A percentile compares a stretch with the other conserved stretches of the same genome.
Evolutionary conservation across 208 protist genomes (phyloP).

Genomic region (Leishmania major): DNA sequence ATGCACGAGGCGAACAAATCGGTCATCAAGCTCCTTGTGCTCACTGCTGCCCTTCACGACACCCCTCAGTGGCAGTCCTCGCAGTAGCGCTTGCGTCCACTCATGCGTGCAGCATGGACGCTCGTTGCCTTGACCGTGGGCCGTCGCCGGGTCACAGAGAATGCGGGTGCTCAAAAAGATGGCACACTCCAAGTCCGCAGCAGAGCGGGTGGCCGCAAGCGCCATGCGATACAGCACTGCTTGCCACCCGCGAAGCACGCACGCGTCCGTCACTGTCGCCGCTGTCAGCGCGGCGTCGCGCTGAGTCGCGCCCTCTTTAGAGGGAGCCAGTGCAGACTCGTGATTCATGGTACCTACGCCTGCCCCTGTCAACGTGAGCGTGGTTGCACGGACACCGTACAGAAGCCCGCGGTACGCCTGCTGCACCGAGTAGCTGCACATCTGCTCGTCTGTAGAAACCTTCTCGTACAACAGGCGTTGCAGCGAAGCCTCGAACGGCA

Average conservation of each 20-base stretch:
- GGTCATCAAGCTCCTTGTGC: constrained; percentile 5
- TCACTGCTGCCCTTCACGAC: background rate
- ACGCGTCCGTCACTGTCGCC: background rate
- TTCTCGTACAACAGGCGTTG: constrained; percentile 55
- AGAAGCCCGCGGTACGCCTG: constrained; percentile 72
- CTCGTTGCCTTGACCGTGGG: constrained; percentile 83
- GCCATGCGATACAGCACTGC: constrained; percentile 58
- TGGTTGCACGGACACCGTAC: constrained; percentile 42
- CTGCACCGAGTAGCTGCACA: constrained; percentile 67
- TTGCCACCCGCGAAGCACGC: constrained; percentile 39
- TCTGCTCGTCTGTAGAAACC: constrained; percentile 60
- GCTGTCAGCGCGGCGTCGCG: background rate
- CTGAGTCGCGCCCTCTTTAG: background rate
- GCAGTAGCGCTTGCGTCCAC: constrained; percentile 62
- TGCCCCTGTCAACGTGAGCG: constrained; percentile 1
- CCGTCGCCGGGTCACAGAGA: constrained; percentile 59
- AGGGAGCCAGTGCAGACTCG: background rate
- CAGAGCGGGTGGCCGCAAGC: constrained; percentile 23
- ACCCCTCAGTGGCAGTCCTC: constrained; percentile 14
- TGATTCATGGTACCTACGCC: background rate
- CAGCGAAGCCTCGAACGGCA: constrained; percentile 64
- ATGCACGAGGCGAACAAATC: constrained; percentile 20
- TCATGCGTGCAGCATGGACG: constrained; percentile 68
- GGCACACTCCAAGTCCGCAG: constrained; percentile 25
- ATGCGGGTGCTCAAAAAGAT: constrained; percentile 65